Conservation (phyloP, 805 yeast genomes). For the Candida tallmaniae region DNA sequence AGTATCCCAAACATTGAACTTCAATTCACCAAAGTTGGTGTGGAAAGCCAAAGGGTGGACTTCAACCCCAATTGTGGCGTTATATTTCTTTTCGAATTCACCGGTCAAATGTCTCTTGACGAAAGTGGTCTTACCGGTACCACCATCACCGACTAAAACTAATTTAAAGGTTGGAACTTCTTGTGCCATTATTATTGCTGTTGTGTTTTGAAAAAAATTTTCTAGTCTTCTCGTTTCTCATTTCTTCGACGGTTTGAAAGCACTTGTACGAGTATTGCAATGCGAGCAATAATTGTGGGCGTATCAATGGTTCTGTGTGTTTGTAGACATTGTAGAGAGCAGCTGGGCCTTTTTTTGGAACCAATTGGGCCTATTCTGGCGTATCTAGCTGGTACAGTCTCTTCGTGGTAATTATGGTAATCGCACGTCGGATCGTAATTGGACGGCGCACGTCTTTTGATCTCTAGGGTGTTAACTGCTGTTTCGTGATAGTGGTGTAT, state of each 20-base stretch:
- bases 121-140: conserved; percentile 99
- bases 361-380: too few relatives aligned
- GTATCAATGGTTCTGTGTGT: too few relatives aligned
- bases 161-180: conserved; percentile 96
- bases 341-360: too few relatives aligned
- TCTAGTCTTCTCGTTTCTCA: conserved; percentile 4
- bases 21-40: conserved; percentile 98
- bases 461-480: too few relatives aligned
- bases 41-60: conserved; percentile 97
- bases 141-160: conserved; percentile 99
- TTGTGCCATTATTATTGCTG: conserved; percentile 46
- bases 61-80: conserved; percentile 99
- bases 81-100: conserved; percentile 98
- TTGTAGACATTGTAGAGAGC: too few relatives aligned
- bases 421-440: too few relatives aligned
- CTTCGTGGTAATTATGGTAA: too few relatives aligned
- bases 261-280: too few relatives aligned
- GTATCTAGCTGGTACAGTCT: too few relatives aligned
- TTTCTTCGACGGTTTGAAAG: conserved; percentile 1
- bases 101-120: conserved; percentile 99
- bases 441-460: too few relatives aligned
- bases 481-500: too few relatives aligned
- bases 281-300: too few relatives aligned
- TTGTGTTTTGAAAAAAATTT: conserved; percentile 6
- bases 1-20: conserved; percentile 99